Evolutionary conservation across 73 alveolate species (phyloP).

Genomic region (Breviolum minutum): DNA sequence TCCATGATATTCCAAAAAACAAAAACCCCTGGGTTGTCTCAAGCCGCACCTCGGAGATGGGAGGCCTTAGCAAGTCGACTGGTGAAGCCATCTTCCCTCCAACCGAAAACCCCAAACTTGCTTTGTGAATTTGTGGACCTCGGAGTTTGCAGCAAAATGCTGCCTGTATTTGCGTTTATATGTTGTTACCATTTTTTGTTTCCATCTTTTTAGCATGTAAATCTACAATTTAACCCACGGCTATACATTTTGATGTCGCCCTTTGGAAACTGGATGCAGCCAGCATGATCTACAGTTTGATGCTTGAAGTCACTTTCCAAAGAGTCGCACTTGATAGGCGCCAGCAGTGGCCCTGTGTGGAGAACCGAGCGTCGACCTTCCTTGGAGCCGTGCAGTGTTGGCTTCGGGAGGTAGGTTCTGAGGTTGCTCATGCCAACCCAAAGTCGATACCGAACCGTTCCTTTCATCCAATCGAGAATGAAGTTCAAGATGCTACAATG

Average conservation of each 20-base stretch:
- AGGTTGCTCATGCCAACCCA: too few relatives aligned
- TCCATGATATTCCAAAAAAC: not conserved
- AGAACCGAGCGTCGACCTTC: constrained; percentile 90
- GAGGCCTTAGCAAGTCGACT: constrained; percentile 6
- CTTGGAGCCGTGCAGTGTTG: not conserved
- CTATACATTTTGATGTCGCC: too few relatives aligned
- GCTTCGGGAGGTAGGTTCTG: too few relatives aligned
- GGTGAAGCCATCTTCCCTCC: not conserved
- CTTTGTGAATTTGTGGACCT: not conserved
- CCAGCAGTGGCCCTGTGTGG: constrained; percentile 74
- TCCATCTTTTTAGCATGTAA: too few relatives aligned
- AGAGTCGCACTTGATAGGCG: constrained; percentile 46
- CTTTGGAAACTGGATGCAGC: too few relatives aligned
- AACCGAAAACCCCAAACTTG: too few relatives aligned
- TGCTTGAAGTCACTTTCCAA: not conserved
- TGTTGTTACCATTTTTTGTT: too few relatives aligned
- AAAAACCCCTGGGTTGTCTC: not conserved
- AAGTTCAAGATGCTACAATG: too few relatives aligned
- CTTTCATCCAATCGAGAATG: too few relatives aligned
- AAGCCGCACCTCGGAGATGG: constrained; percentile 54
- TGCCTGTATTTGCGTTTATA: not conserved
- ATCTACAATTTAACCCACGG: too few relatives aligned
- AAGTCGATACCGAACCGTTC: too few relatives aligned
- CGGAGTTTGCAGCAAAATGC: not conserved
- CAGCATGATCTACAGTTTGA: not conserved